phyloP scores from a whole-genome alignment of 225 moss, liverwort and hornwort species.

The Polytrichum commune region DNA sequence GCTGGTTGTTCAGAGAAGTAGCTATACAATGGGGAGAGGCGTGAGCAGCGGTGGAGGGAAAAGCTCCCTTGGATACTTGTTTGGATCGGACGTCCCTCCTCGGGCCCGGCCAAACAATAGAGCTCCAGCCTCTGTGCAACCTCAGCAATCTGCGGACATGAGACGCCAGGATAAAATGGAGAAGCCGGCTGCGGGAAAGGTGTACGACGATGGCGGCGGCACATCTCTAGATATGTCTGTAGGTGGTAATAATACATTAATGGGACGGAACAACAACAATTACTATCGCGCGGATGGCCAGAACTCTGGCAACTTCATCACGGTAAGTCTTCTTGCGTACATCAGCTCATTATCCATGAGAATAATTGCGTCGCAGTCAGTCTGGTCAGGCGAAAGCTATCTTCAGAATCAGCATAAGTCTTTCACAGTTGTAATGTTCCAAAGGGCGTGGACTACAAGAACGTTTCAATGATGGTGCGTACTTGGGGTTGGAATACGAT shows the following conservation, averaged over 20 bases:
- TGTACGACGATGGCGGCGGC: conserved; percentile 50
- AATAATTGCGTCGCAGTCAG: no score
- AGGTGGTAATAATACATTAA: conserved; percentile 25
- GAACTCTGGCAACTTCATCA: conserved; percentile 81
- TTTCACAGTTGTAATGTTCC: no score
- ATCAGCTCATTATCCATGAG: no score
- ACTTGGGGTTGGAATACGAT: no score
- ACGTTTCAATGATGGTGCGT: no score
- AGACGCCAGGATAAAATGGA: conserved; percentile 8
- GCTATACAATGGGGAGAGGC: conserved; percentile 4
- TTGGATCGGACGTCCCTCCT: conserved; percentile 38
- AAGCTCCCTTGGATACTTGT: conserved; percentile 52
- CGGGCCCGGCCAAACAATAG: conserved; percentile 29
- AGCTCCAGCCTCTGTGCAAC: conserved; percentile 24
- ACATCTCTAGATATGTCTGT: conserved; percentile 76
- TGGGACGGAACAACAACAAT: conserved; percentile 65
- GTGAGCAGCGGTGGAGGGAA: conserved; percentile 44
- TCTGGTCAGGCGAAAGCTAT: no score
- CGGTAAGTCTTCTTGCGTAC: conserved; percentile 31
- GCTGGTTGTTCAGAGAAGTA: not conserved
- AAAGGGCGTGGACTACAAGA: no score
- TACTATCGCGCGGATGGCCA: conserved; percentile 80
- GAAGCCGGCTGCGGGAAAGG: conserved; percentile 70
- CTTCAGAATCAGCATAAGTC: no score
- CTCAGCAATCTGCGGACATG: conserved; percentile 3